Evolutionary conservation across 345 rosid genomes (phyloP).

Genomic region (Combretum micranthum): DNA sequence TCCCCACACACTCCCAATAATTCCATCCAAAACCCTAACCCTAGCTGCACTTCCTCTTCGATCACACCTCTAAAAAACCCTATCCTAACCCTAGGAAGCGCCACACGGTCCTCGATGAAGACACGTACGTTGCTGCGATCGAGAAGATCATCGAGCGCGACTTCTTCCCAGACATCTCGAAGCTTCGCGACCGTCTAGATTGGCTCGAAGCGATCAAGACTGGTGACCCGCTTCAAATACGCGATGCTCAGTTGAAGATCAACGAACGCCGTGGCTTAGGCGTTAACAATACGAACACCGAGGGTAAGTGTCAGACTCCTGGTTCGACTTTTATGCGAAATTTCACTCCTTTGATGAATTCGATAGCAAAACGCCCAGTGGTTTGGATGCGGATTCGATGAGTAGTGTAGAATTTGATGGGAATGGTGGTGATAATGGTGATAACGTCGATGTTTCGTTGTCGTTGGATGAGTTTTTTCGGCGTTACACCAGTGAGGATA

Average conservation of each 20-base stretch:
- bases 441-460: slow-evolving; percentile 44
- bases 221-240: slow-evolving; percentile 78
- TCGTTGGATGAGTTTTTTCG: slow-evolving; percentile 77
- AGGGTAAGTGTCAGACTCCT: slow-evolving; percentile 54
- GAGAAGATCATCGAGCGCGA: slow-evolving; percentile 97
- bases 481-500: slow-evolving; percentile 89
- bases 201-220: slow-evolving; percentile 88
- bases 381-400: slow-evolving; percentile 27
- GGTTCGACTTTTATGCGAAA: slow-evolving; percentile 72
- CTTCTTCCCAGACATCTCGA: slow-evolving; percentile 87
- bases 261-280: slow-evolving; percentile 72
- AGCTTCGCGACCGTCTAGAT: slow-evolving; percentile 90
- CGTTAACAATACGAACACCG: slow-evolving; percentile 25
- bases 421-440: slow-evolving; percentile 27
- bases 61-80: slow-evolving; percentile 21
- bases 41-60: background rate
- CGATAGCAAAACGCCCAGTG: slow-evolving; percentile 39
- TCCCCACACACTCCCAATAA: slow-evolving; percentile 24
- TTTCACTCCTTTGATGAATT: slow-evolving; percentile 83
- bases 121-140: slow-evolving; percentile 71
- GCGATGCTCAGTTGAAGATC: slow-evolving; percentile 93
- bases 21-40: slow-evolving; percentile 17
- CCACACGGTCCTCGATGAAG: slow-evolving; percentile 71
- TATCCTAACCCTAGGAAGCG: slow-evolving; percentile 39
- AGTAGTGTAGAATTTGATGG: slow-evolving; percentile 27